Percentiles rank a stretch among this genome's conserved stretches.
These are phyloP conservation scores for Trichoderma brevicompactum DNA, from an alignment of 2,329 filamentous ascomycete species.

Conservation along the genomic window DNA sequence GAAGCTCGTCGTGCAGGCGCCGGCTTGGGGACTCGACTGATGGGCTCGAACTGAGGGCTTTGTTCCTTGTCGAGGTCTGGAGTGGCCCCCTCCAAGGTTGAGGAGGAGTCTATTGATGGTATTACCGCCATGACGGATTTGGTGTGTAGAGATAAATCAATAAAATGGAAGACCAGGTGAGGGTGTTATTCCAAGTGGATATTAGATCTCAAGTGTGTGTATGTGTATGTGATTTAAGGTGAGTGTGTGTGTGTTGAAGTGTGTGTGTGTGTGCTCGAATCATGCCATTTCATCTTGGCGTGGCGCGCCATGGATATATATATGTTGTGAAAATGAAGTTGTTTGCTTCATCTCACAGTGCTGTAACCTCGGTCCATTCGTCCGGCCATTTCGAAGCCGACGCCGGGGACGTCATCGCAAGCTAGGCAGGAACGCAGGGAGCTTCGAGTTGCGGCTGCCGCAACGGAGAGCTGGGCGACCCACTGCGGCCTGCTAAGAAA, in stretches of 20 bases:
- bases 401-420: conserved; percentile 16
- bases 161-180: neutral
- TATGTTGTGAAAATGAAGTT: neutral
- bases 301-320: conserved; percentile 19
- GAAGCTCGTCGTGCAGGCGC: neutral
- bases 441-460: conserved; percentile 11
- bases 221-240: neutral
- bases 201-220: neutral
- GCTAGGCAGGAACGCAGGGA: neutral
- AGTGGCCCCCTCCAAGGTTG: neutral
- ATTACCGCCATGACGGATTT: conserved; percentile 8
- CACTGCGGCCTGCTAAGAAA: conserved; percentile 10
- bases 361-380: conserved; percentile 29
- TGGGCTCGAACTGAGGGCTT: conserved; percentile 4
- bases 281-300: conserved; percentile 13
- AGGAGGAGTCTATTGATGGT: conserved; percentile 8
- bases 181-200: conserved; percentile 1
- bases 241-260: neutral
- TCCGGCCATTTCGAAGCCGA: conserved; percentile 11
- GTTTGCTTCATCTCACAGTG: neutral
- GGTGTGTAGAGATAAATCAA: neutral
- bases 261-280: conserved; percentile 22
- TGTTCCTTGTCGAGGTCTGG: conserved; percentile 2
- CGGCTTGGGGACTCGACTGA: conserved; percentile 3
- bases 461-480: conserved; percentile 1